Evolutionary conservation across 148 eudicot genomes (phyloP).

Genomic region (Pouteria glomerata): DNA sequence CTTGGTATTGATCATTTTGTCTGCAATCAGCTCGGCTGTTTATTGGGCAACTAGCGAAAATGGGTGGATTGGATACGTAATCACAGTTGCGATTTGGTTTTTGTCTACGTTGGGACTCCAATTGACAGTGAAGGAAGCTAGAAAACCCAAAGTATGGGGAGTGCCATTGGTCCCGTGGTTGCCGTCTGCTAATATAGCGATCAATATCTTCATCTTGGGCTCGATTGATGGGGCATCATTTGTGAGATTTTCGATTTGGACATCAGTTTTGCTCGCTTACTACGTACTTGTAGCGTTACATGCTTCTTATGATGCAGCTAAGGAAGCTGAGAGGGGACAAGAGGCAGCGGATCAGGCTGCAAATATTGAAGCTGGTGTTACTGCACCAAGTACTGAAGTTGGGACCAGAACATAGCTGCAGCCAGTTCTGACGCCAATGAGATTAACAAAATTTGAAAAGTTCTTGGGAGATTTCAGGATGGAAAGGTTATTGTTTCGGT

Average conservation of each 20-base stretch:
- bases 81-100: constrained; percentile 40
- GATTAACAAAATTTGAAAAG: no score
- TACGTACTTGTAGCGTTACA: constrained; percentile 49
- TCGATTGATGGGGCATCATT: constrained; percentile 51
- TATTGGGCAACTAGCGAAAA: constrained; percentile 36
- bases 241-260: constrained; percentile 41
- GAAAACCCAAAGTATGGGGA: constrained; percentile 42
- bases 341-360: constrained; percentile 3
- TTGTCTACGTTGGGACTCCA: constrained; percentile 26
- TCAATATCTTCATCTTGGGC: constrained; percentile 51
- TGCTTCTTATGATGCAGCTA: constrained; percentile 55
- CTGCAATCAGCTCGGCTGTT: constrained; percentile 28
- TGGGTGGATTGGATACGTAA: constrained; percentile 38
- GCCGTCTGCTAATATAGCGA: constrained; percentile 41
- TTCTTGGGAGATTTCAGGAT: no score
- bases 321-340: constrained; percentile 13
- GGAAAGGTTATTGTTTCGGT: no score
- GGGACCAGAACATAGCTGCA: no score
- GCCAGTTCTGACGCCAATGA: no score
- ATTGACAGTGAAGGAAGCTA: constrained; percentile 36
- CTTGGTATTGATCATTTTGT: constrained; percentile 23
- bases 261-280: constrained; percentile 28
- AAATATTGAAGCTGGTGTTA: constrained; percentile 14
- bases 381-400: background rate
- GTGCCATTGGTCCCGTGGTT: constrained; percentile 66